phyloP scores from a whole-genome alignment of 495 filamentous ascomycete genomes.

The Aspergillus heteromorphus region DNA sequence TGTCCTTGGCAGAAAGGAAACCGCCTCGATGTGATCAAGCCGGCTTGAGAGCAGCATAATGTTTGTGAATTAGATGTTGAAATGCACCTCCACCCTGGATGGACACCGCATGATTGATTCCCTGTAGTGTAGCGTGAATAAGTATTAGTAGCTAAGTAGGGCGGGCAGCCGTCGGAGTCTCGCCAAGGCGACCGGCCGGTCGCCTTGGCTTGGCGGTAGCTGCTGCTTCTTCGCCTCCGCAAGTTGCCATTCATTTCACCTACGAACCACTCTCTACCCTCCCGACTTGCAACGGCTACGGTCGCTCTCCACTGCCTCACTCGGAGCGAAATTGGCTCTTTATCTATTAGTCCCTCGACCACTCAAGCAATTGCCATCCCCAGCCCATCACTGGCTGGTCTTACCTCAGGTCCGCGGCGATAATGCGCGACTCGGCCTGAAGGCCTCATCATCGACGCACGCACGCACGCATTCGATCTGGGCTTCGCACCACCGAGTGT shows the following conservation, averaged over 20 bases:
- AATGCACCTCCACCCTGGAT: conserved; percentile 11
- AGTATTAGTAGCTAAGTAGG: no score
- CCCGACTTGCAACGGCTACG: neutral
- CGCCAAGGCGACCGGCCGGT: neutral
- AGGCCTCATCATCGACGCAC: neutral
- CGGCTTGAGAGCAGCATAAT: conserved; percentile 23
- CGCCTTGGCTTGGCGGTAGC: neutral
- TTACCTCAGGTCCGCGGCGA: neutral
- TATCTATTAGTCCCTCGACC: neutral
- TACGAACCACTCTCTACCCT: neutral
- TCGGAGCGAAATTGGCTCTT: no score
- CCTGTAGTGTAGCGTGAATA: no score
- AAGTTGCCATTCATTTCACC: neutral
- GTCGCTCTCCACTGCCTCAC: neutral
- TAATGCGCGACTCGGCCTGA: neutral
- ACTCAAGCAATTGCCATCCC: neutral
- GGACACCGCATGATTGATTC: neutral
- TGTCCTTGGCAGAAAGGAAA: conserved; percentile 13
- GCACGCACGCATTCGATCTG: neutral
- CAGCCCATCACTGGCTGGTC: neutral
- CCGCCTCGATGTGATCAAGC: conserved; percentile 21
- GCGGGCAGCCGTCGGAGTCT: no score
- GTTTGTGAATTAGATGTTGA: conserved; percentile 21
- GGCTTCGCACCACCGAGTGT: neutral
- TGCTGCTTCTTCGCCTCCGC: neutral